phyloP scores from a whole-genome alignment of 1,284 basidiomycete species.

The Schizopora paradoxa region DNA sequence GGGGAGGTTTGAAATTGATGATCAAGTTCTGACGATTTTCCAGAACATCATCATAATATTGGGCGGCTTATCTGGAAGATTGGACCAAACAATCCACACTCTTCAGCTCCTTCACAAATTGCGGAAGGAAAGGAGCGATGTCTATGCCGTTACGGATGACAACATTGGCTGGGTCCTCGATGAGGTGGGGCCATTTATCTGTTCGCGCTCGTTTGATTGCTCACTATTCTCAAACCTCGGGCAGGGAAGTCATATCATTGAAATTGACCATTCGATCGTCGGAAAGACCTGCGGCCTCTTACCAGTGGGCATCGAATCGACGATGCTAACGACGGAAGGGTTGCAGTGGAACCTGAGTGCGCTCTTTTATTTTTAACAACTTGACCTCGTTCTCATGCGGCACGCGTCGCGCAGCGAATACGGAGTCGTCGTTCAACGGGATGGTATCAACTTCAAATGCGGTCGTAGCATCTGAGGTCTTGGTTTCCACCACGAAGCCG shows the following conservation, averaged over 20 bases:
- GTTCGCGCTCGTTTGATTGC: background rate
- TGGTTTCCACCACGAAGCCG: constrained; percentile 72
- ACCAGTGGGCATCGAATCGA: constrained; percentile 78
- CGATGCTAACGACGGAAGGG: constrained; percentile 76
- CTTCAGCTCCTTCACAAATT: constrained; percentile 84
- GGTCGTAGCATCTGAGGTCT: constrained; percentile 65
- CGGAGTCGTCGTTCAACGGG: constrained; percentile 73
- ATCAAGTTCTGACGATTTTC: constrained; percentile 20
- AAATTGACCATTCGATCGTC: constrained; percentile 65
- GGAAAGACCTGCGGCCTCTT: constrained; percentile 92
- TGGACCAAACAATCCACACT: constrained; percentile 93
- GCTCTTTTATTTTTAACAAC: constrained; percentile 23
- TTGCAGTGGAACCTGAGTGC: constrained; percentile 87
- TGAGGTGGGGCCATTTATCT: constrained; percentile 41
- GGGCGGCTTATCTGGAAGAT: constrained; percentile 84
- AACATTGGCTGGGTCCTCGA: constrained; percentile 88
- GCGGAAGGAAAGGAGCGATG: constrained; percentile 52
- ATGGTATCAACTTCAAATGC: constrained; percentile 92
- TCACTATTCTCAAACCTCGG: background rate
- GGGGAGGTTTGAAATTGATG: too few species aligned
- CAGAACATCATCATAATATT: constrained; percentile 75
- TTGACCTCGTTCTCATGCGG: background rate
- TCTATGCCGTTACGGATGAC: constrained; percentile 82
- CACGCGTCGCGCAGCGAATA: constrained; percentile 35
- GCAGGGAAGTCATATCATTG: constrained; percentile 77